Conservation (phyloP, 495 filamentous ascomycete genomes). For the Neurospora sp. region DNA sequence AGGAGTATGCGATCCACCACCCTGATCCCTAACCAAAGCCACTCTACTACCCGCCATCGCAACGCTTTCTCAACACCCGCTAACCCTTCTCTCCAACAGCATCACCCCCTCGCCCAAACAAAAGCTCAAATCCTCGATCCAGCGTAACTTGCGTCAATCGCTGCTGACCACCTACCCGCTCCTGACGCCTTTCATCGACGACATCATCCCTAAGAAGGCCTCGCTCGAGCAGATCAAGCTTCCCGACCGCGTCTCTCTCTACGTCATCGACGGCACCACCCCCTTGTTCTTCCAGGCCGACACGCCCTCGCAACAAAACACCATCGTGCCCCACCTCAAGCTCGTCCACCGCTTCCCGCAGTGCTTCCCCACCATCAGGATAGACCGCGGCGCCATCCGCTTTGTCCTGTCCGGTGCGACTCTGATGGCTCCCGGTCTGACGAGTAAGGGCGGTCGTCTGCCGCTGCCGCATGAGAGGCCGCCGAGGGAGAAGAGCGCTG, state of each 20-base stretch:
- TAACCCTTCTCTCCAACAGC: conserved; percentile 29
- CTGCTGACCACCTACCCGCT: conserved; percentile 76
- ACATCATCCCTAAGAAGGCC: conserved; percentile 92
- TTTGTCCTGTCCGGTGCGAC: conserved; percentile 90
- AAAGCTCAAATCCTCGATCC: conserved; percentile 95
- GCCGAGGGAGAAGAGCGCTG: conserved; percentile 18
- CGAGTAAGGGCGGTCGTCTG: conserved; percentile 66
- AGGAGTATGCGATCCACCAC: conserved; percentile 50
- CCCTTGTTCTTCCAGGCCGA: conserved; percentile 90
- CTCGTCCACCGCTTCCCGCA: conserved; percentile 65
- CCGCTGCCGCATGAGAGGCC: conserved; percentile 35
- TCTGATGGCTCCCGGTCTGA: conserved; percentile 91
- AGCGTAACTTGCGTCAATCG: conserved; percentile 73
- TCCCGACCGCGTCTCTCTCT: conserved; percentile 80
- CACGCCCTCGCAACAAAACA: conserved; percentile 29
- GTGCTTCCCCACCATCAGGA: conserved; percentile 55
- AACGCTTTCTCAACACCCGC: background rate
- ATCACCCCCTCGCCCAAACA: conserved; percentile 71
- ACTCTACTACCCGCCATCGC: background rate
- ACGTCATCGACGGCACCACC: conserved; percentile 58
- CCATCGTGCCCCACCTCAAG: conserved; percentile 63
- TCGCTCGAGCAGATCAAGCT: conserved; percentile 86
- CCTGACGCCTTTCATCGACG: conserved; percentile 82
- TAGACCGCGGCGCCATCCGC: conserved; percentile 91
- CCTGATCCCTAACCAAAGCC: background rate